Evolutionary conservation across 306 rosid genomes (phyloP), one percentile per base, ranked within the genome.

Genomic region (Adenanthera pavonina): DNA sequence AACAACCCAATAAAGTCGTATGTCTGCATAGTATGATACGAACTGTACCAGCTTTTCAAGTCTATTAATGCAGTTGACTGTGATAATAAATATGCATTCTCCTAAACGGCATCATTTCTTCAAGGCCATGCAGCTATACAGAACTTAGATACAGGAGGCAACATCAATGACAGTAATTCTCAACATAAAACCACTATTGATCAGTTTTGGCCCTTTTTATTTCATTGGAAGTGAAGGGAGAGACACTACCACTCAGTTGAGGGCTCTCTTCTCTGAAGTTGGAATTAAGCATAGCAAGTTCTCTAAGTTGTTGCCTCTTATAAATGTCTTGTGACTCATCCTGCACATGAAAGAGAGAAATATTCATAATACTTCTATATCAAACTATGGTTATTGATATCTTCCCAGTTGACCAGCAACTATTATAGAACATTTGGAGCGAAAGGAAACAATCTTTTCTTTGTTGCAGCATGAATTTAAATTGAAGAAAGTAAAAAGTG

Each of bases 181-280:
- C 40, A 81, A 44, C 71, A 77, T 66, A 25, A 6, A 74, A 53
- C 59, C 81, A 34, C 54, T 85, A 92, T 69, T 87, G 79, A 81
- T 89, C 95, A 54, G 97, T 90, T 85, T 92, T 92, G 78, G 91
- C 91, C 59, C 94, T 80, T 88, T 92, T 90, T 84, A 92, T 89
- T 83, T 91, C 97, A 60, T 87, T 90, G 19, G 90, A 88, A 79
- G 92, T 86, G 87, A 90, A 86, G 59, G 97, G 93, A 71, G 94
- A 90, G 83, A 86, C 82, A 80, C 92, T 90, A 72, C 89, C 86
- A 43, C 86, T 78, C 69, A 86, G 70, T 84, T 88, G 89, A 76
- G 89, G 91, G 77, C 91, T 88, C 60, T 86, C 91, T 81, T 88
- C 91, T 86, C 91, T 86, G 20, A 78, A 88, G 66, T 88, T 88